Percentiles rank a stretch among this genome's conserved stretches.
Conservation (phyloP, 2,329 filamentous ascomycete species). For the Cadophora gregata region DNA sequence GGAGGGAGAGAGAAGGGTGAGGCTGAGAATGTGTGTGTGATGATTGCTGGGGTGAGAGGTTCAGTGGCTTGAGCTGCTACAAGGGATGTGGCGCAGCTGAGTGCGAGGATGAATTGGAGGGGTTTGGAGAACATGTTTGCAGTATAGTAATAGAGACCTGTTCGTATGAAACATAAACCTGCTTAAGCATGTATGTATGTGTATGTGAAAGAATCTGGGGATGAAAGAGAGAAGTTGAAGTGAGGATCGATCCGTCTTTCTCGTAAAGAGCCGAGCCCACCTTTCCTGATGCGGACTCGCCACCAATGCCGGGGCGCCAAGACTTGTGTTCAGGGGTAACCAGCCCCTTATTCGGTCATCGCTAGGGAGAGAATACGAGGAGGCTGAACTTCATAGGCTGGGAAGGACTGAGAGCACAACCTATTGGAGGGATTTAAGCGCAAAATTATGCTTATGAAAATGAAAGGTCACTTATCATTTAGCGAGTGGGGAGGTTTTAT, state of each 20-base stretch:
- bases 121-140: slow-evolving; percentile 1
- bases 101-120: slow-evolving; percentile 3
- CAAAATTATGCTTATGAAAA: neutral
- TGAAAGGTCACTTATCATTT: neutral
- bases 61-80: neutral
- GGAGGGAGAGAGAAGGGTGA: neutral
- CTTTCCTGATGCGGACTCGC: neutral
- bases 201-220: neutral
- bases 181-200: no score
- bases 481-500: neutral
- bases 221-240: neutral
- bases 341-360: slow-evolving; percentile 1
- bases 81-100: slow-evolving; percentile 4
- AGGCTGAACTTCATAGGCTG: neutral
- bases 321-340: slow-evolving; percentile 10
- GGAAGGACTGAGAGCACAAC: neutral
- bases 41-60: neutral
- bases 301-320: neutral
- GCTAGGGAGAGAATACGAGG: slow-evolving; percentile 3
- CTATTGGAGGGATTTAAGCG: neutral
- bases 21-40: neutral
- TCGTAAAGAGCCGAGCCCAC: neutral
- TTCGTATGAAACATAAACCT: neutral
- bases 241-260: neutral
- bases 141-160: neutral